Conservation (phyloP, 2,329 filamentous ascomycete genomes). For the Pseudocercospora fuligena region DNA sequence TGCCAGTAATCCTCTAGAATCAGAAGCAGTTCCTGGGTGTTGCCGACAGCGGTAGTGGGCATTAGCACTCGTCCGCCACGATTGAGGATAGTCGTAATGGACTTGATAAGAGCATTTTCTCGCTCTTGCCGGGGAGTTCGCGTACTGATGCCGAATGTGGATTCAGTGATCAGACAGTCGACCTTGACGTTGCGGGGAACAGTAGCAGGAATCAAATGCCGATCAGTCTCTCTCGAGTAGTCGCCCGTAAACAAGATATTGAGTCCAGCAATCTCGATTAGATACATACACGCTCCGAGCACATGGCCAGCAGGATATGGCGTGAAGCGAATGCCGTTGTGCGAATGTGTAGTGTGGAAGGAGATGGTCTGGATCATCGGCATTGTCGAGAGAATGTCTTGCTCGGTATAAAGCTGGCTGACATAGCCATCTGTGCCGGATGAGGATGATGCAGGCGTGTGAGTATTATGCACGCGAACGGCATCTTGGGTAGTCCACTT, state of each 20-base stretch:
- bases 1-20: constrained; percentile 98
- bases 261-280: constrained; percentile 94
- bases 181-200: constrained; percentile 89
- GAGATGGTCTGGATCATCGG: constrained; percentile 96
- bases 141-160: constrained; percentile 93
- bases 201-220: constrained; percentile 91
- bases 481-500: constrained; percentile 99
- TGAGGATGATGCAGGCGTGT: constrained; percentile 33
- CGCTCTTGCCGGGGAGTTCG: constrained; percentile 89
- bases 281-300: constrained; percentile 96
- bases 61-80: constrained; percentile 90
- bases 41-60: constrained; percentile 91
- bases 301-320: constrained; percentile 97
- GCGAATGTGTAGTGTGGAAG: constrained; percentile 96
- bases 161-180: constrained; percentile 96
- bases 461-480: constrained; percentile 73
- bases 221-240: constrained; percentile 93
- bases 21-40: constrained; percentile 89
- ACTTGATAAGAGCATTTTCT: constrained; percentile 93
- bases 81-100: constrained; percentile 88
- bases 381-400: constrained; percentile 92
- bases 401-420: constrained; percentile 84
- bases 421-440: constrained; percentile 51
- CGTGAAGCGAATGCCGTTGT: constrained; percentile 94
- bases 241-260: constrained; percentile 98